Evolutionary conservation across 805 yeast genomes (phyloP).

Genomic region (Kodamaea sagamina): DNA sequence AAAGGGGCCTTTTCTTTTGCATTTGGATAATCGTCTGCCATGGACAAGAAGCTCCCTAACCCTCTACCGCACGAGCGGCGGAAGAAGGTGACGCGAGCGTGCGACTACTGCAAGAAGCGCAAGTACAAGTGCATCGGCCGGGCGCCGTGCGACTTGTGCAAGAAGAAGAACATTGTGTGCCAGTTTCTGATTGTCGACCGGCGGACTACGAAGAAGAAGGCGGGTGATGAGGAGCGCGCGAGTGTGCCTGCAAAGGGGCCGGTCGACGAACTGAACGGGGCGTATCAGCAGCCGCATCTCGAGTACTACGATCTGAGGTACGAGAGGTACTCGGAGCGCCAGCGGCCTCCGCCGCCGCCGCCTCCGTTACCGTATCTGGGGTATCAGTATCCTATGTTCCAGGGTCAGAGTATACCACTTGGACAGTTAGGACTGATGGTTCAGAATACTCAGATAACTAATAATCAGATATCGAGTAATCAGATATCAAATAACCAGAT

Average conservation of each 20-base stretch:
- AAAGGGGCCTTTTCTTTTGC: conserved; percentile 1
- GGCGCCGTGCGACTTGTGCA: conserved; percentile 41
- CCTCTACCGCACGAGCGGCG: conserved; percentile 19
- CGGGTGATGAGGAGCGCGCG: background rate
- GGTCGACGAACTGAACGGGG: background rate
- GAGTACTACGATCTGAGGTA: conserved; percentile 4
- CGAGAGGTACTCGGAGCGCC: background rate
- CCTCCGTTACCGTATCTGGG: conserved; percentile 2
- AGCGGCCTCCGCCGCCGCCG: background rate
- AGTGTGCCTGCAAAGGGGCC: background rate
- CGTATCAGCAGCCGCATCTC: background rate
- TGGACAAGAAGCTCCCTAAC: conserved; percentile 11
- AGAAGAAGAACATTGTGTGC: conserved; percentile 30
- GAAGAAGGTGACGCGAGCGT: conserved; percentile 49
- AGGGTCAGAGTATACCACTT: no score
- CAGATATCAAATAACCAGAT: no score
- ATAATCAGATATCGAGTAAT: conserved; percentile 1
- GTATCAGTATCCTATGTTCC: conserved; percentile 1
- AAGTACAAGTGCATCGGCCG: conserved; percentile 31
- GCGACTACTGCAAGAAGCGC: conserved; percentile 48
- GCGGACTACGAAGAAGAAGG: conserved; percentile 19
- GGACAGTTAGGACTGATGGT: no score
- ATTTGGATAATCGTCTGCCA: background rate
- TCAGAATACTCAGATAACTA: no score
- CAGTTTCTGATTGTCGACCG: conserved; percentile 27